phyloP scores from a whole-genome alignment of 192 early-diverging fungal genomes.

The Coemansia guatemalensis region DNA sequence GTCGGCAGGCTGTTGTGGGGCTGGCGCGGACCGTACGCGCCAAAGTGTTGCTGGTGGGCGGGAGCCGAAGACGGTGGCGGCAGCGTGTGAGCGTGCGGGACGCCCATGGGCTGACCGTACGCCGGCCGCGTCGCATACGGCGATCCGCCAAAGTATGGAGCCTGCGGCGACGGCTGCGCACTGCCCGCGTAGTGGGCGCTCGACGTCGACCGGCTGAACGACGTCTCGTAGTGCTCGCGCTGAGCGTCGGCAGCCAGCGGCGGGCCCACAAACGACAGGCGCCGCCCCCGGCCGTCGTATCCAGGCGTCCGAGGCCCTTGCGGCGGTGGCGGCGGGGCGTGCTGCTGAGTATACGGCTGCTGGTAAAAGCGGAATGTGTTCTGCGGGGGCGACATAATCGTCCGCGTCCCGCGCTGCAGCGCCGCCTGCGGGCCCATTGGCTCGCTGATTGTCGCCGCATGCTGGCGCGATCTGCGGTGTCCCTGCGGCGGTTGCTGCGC shows the following conservation, averaged over 20 bases:
- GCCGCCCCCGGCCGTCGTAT: slow-evolving; percentile 28
- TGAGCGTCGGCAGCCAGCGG: slow-evolving; percentile 18
- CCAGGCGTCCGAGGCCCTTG: slow-evolving; percentile 6
- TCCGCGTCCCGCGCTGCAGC: slow-evolving; percentile 9
- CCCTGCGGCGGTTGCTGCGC: slow-evolving; percentile 6
- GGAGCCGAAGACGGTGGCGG: slow-evolving; percentile 35
- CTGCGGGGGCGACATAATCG: slow-evolving; percentile 16
- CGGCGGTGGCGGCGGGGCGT: slow-evolving; percentile 4
- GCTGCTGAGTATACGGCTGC: slow-evolving; percentile 27
- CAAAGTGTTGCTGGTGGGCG: slow-evolving; percentile 40
- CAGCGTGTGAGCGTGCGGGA: neutral
- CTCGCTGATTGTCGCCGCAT: slow-evolving; percentile 52
- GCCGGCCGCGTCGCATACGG: slow-evolving; percentile 11
- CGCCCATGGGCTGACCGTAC: neutral
- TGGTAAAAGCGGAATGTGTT: slow-evolving; percentile 31
- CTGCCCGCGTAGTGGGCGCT: slow-evolving; percentile 14
- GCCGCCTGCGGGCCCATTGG: slow-evolving; percentile 28
- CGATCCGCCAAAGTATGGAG: slow-evolving; percentile 16
- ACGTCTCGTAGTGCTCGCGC: slow-evolving; percentile 50
- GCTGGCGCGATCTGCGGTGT: slow-evolving; percentile 39
- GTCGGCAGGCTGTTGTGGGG: slow-evolving; percentile 12
- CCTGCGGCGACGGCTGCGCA: slow-evolving; percentile 35
- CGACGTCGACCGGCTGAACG: slow-evolving; percentile 50
- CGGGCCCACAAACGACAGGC: slow-evolving; percentile 41
- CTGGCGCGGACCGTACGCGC: slow-evolving; percentile 19